Percentiles rank a stretch among this genome's conserved stretches.
phyloP scores from a whole-genome alignment of 345 rosid genomes.

The Microcos paniculata region DNA sequence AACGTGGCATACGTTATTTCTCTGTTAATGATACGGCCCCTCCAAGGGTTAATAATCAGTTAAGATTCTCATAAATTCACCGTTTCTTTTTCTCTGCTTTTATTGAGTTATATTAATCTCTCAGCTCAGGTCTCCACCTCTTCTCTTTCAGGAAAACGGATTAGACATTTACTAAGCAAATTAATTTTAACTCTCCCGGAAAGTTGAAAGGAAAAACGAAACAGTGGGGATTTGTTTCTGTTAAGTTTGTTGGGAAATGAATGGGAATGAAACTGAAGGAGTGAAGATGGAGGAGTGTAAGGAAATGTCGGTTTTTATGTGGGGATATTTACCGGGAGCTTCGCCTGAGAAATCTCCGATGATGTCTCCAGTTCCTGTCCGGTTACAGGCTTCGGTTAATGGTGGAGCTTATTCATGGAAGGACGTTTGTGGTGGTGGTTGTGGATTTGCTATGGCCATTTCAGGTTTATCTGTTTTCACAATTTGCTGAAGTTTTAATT shows the following conservation, averaged over 20 bases:
- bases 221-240: not conserved
- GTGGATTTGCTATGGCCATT: conserved; percentile 85
- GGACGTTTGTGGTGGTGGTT: conserved; percentile 78
- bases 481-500: not conserved
- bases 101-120: no score
- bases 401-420: conserved; percentile 60
- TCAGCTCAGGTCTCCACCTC: not conserved
- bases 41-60: not conserved
- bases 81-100: not conserved
- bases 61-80: conserved; percentile 8
- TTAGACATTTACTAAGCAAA: not conserved
- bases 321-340: conserved; percentile 77
- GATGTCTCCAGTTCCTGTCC: conserved; percentile 42
- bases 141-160: not conserved
- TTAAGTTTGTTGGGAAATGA: conserved; percentile 21
- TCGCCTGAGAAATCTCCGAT: conserved; percentile 64
- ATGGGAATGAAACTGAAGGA: conserved; percentile 29
- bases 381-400: conserved; percentile 26
- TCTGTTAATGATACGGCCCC: conserved; percentile 47
- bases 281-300: conserved; percentile 36
- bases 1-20: conserved; percentile 44
- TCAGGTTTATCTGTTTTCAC: conserved; percentile 47
- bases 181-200: not conserved
- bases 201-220: not conserved
- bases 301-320: conserved; percentile 49